Evolutionary conservation across 352 stramenopile species (phyloP), one percentile per base, ranked within the genome.

Genomic region (Pythium folliculosum): DNA sequence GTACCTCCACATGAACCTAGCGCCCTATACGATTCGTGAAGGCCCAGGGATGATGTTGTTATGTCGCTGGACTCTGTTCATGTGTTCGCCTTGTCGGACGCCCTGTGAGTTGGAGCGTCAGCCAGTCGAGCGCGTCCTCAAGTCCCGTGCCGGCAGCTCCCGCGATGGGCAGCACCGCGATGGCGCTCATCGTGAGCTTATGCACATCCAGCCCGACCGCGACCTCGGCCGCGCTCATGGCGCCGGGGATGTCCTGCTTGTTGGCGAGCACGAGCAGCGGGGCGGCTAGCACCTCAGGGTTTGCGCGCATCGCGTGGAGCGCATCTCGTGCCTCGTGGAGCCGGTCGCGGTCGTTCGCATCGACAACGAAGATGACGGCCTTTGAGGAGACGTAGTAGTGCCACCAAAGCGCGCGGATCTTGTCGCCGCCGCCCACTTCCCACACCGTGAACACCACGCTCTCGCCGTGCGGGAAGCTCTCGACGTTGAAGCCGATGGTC

Each of bases 291-390:
- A 79, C 51, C n/a, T 70, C 51, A 12, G 74, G 55, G 22, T 65
- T 49, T 10, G 53, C 25, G 17, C 82, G 52, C n/a, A 80, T 57
- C 14, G 38, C 25, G 21, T 72, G 30, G 5, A 84, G 62, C 49
- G 75, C 61, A 9, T 63, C 57, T 21, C 17, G 10, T 1, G 71
- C 77, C 55, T 67, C 57, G 32, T 69, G 43, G 2, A 91, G 30
- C 9, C 78, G 69, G 13, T 65, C 38, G 3, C 35, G 44, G 65
- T 88, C 77, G 50, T 38, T 71, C 9, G 68, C 76, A 51, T 91
- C 81, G 21, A 91, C 76, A 16, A 91, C 79, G 49, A 89, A 94
- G 45, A 94, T 77, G 5, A 91, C n/a, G 8, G 64, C 84, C 25
- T 88, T 59, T 10, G 76, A 78, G 49, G 70, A 52, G 0, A 53